Evolutionary conservation across 2,329 filamentous ascomycete species (phyloP).

Genomic region (Sporothrix euskadiensis): DNA sequence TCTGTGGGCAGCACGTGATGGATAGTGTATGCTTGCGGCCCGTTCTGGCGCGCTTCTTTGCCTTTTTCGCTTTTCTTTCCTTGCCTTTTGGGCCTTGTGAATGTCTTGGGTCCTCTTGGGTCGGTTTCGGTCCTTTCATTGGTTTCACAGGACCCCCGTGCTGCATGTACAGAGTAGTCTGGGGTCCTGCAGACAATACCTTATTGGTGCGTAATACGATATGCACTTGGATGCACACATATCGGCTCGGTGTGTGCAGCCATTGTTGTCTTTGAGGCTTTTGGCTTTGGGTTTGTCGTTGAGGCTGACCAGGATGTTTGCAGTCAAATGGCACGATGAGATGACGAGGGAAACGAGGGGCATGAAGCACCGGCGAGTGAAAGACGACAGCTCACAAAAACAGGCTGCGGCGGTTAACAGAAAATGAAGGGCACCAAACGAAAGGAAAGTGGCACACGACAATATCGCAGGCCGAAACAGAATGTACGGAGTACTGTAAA

Average conservation of each 20-base stretch:
- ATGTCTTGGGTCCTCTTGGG: neutral
- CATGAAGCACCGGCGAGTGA: neutral
- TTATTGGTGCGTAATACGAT: neutral
- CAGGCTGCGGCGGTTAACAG: neutral
- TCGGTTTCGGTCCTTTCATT: neutral
- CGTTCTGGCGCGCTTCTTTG: neutral
- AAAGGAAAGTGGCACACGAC: neutral
- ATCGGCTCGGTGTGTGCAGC: neutral
- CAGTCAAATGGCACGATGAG: neutral
- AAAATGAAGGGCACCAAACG: neutral
- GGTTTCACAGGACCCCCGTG: neutral
- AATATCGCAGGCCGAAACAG: neutral
- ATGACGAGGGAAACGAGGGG: neutral
- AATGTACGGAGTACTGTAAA: neutral
- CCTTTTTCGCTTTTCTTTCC: neutral
- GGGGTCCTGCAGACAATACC: neutral
- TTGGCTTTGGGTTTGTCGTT: neutral
- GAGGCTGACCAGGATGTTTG: neutral
- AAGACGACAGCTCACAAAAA: constrained; percentile 14
- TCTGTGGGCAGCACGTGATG: constrained; percentile 3
- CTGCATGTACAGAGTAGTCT: neutral
- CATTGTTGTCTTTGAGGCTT: neutral
- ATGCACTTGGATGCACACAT: neutral
- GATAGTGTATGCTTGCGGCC: neutral
- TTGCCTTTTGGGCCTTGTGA: neutral